phyloP scores from a whole-genome alignment of 352 stramenopile species.

The Phytophthora idaei region DNA sequence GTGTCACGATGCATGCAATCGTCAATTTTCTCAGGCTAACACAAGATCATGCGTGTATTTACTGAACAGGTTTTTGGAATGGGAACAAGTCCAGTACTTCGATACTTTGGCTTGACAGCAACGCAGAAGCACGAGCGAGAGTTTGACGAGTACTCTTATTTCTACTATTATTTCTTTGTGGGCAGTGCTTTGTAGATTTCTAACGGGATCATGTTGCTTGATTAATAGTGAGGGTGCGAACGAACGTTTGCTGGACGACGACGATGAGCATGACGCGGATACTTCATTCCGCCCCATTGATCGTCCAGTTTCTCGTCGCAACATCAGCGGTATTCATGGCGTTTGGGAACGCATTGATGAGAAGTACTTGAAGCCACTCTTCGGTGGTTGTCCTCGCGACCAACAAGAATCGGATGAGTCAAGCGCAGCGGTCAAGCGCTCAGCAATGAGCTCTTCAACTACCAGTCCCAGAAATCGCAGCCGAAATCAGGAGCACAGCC shows the following conservation, averaged over 20 bases:
- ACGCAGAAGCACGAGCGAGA: conserved; percentile 42
- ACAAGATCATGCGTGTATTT: neutral
- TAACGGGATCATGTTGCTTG: conserved; percentile 8
- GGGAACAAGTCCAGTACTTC: conserved; percentile 70
- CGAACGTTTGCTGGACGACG: conserved; percentile 59
- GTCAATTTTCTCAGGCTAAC: conserved; percentile 1
- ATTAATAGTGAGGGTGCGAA: conserved; percentile 45
- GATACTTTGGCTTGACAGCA: conserved; percentile 57
- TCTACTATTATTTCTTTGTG: conserved; percentile 3
- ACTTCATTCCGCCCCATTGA: conserved; percentile 52
- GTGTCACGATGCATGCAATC: neutral
- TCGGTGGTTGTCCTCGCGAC: conserved; percentile 53
- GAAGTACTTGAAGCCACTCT: conserved; percentile 76
- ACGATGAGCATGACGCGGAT: conserved; percentile 59
- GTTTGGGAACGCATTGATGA: conserved; percentile 72
- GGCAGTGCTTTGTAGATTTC: neutral
- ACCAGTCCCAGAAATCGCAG: conserved; percentile 20
- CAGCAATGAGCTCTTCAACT: conserved; percentile 17
- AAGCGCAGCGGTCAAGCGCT: conserved; percentile 28
- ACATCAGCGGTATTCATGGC: conserved; percentile 58
- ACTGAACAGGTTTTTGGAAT: conserved; percentile 69
- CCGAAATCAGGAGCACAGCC: conserved; percentile 13
- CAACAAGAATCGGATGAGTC: conserved; percentile 24
- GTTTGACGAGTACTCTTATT: conserved; percentile 55
- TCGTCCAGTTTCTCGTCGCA: conserved; percentile 30